A percentile compares a stretch with the other conserved stretches of the same genome.
Evolutionary conservation across 1,284 basidiomycete genomes (phyloP).

Genomic region (Salmacisia buchloeana): DNA sequence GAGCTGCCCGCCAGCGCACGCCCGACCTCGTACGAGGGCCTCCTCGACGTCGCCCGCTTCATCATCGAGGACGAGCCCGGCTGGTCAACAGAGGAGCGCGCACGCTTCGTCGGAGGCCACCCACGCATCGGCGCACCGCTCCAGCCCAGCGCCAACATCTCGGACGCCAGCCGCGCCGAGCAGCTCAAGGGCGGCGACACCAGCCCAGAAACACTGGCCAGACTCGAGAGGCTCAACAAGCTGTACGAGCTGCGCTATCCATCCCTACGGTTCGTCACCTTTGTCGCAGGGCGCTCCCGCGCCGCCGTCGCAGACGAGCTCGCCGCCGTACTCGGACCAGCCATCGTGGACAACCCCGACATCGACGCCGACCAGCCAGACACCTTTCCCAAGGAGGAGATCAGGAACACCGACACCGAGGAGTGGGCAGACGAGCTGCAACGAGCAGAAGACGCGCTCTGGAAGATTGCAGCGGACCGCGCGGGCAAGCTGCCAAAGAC

Average conservation of each 20-base stretch:
- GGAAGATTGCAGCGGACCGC: constrained; percentile 43
- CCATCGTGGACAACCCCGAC: not conserved
- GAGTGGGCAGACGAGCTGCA: constrained; percentile 41
- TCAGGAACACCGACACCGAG: constrained; percentile 13
- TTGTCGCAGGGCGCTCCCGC: constrained; percentile 56
- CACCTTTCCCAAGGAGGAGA: constrained; percentile 17
- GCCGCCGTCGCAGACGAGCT: constrained; percentile 35
- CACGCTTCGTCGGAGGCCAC: constrained; percentile 34
- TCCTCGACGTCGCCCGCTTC: constrained; percentile 45
- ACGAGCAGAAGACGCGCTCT: constrained; percentile 38
- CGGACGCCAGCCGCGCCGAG: constrained; percentile 17
- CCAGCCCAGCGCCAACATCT: constrained; percentile 6
- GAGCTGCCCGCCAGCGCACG: constrained; percentile 39
- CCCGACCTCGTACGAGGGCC: constrained; percentile 43
- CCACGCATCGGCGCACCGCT: constrained; percentile 34
- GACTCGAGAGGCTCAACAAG: constrained; percentile 33
- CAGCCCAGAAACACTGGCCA: constrained; percentile 29
- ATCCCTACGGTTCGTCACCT: constrained; percentile 44
- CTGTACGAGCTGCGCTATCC: constrained; percentile 44
- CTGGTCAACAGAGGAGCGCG: constrained; percentile 27
- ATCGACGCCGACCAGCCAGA: constrained; percentile 14
- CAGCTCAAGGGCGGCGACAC: constrained; percentile 28
- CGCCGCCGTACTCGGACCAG: constrained; percentile 23
- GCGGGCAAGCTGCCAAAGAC: constrained; percentile 28
- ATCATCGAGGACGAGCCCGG: constrained; percentile 46